These are phyloP conservation scores for Haberlea rhodopensis DNA, from an alignment of 257 asterid species.

Conservation along the genomic window DNA sequence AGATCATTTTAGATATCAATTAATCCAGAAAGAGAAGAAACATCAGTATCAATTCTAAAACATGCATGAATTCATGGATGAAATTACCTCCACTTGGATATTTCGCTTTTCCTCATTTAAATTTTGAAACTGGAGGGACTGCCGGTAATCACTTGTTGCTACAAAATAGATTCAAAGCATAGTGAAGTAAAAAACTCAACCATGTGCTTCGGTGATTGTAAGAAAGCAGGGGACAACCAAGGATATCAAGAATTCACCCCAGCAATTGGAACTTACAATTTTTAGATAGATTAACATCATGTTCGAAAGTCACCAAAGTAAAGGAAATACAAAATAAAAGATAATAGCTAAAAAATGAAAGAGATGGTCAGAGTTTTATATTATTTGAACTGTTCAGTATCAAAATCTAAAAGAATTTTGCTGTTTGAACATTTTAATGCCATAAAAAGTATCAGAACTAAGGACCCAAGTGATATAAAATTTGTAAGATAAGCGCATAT, in stretches of 20 bases:
- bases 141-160: slow-evolving; percentile 95
- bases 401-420: slow-evolving; percentile 13
- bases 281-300: slow-evolving; percentile 5
- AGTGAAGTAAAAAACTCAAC: slow-evolving; percentile 5
- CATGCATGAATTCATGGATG: slow-evolving; percentile 5
- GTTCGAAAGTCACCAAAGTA: not conserved
- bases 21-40: slow-evolving; percentile 14
- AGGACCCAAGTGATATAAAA: not conserved
- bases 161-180: slow-evolving; percentile 25
- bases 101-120: slow-evolving; percentile 90
- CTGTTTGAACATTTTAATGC: slow-evolving; percentile 3
- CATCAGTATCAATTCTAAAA: slow-evolving; percentile 1
- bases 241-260: not conserved
- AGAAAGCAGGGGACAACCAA: slow-evolving; percentile 13
- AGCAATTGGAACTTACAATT: not conserved
- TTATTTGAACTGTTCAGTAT: not conserved
- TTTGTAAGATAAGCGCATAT: not conserved
- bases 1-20: slow-evolving; percentile 13
- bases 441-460: slow-evolving; percentile 2
- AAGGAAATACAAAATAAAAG: not conserved
- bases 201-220: not conserved
- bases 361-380: not conserved
- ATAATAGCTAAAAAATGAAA: too few species aligned
- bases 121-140: slow-evolving; percentile 89
- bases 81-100: slow-evolving; percentile 78